Percentiles rank a stretch among this genome's conserved stretches.
Conservation (phyloP, 495 filamentous ascomycete species). For the Chaetomium tenue region DNA sequence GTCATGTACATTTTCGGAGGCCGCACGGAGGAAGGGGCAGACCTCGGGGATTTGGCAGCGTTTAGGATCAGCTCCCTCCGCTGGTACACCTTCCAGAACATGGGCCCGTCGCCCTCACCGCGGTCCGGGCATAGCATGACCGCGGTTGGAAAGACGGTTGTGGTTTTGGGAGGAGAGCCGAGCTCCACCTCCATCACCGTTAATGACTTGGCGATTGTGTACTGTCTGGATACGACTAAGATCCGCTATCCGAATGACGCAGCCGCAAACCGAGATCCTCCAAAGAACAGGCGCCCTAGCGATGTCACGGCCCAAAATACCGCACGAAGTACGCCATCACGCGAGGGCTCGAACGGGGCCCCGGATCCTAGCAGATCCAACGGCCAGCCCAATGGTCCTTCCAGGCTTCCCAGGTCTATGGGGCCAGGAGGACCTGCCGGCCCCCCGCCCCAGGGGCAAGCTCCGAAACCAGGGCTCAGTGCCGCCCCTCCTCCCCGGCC, state of each 20-base stretch:
- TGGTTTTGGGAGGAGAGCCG: conserved; percentile 90
- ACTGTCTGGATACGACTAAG: conserved; percentile 89
- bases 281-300: conserved; percentile 45
- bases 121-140: conserved; percentile 98
- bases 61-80: conserved; percentile 88
- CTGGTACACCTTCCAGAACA: conserved; percentile 99
- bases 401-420: conserved; percentile 68
- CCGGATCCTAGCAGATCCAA: conserved; percentile 54
- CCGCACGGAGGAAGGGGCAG: conserved; percentile 86
- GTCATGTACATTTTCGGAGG: conserved; percentile 99
- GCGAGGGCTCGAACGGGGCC: conserved; percentile 61
- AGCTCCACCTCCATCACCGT: conserved; percentile 79
- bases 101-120: conserved; percentile 93
- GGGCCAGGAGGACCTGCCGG: conserved; percentile 71
- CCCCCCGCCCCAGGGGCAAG: conserved; percentile 82
- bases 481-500: conserved; percentile 32
- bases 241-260: conserved; percentile 89
- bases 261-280: conserved; percentile 49
- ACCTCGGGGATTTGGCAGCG: conserved; percentile 90
- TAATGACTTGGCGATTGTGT: conserved; percentile 81
- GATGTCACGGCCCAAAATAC: conserved; percentile 33
- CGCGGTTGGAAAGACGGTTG: conserved; percentile 82
- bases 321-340: conserved; percentile 49
- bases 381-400: conserved; percentile 37
- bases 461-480: conserved; percentile 62